These are phyloP conservation scores for Allomyces javanicus DNA, from an alignment of 192 early-diverging fungal species.

Conservation along the genomic window DNA sequence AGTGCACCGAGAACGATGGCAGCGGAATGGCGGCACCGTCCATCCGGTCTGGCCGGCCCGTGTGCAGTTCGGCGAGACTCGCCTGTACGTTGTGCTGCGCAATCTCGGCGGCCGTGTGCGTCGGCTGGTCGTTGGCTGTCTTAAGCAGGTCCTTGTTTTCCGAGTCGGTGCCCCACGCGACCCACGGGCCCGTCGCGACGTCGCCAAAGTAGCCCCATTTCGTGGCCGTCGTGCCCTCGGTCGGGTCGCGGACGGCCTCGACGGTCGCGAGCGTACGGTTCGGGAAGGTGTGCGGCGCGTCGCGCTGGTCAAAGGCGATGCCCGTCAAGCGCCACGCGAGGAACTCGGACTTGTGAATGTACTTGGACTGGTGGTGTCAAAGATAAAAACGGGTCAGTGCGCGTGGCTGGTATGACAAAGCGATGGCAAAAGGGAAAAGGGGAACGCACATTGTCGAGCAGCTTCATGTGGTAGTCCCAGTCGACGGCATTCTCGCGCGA, in stretches of 20 bases:
- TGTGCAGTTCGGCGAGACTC: background rate
- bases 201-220: slow-evolving; percentile 41
- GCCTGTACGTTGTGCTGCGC: background rate
- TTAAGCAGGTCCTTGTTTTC: slow-evolving; percentile 26
- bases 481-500: slow-evolving; percentile 26
- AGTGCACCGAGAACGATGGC: too few relatives aligned
- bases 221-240: slow-evolving; percentile 9
- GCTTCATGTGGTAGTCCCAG: slow-evolving; percentile 44
- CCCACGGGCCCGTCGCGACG: slow-evolving; percentile 28
- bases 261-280: slow-evolving; percentile 31
- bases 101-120: slow-evolving; percentile 3
- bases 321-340: slow-evolving; percentile 18
- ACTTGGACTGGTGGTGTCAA: slow-evolving; percentile 5
- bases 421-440: background rate
- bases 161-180: slow-evolving; percentile 22
- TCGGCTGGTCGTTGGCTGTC: slow-evolving; percentile 17
- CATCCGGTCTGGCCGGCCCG: background rate
- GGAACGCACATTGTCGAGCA: slow-evolving; percentile 11
- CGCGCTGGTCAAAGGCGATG: slow-evolving; percentile 21
- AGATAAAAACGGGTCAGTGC: slow-evolving; percentile 1
- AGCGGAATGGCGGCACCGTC: background rate
- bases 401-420: background rate
- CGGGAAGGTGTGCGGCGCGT: slow-evolving; percentile 7
- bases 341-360: slow-evolving; percentile 23
- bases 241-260: slow-evolving; percentile 15